These are phyloP conservation scores for Gnomoniopsis sp. DNA, from an alignment of 2,329 filamentous ascomycete genomes.

Conservation along the genomic window DNA sequence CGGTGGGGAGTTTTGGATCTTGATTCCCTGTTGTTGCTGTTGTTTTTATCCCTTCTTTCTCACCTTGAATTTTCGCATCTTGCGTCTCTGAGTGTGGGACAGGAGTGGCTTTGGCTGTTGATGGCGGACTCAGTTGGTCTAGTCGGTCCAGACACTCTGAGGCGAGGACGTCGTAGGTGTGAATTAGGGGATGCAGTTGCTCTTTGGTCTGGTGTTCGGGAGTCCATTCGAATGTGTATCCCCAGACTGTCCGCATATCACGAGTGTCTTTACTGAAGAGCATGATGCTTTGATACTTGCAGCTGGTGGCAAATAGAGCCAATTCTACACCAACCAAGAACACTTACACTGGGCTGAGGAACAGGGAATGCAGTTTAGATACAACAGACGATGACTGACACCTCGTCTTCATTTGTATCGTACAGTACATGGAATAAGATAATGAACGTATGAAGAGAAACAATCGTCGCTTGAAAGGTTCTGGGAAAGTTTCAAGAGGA, in stretches of 20 bases:
- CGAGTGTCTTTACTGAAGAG: slow-evolving; percentile 13
- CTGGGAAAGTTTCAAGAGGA: too few relatives aligned
- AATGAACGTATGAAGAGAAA: too few relatives aligned
- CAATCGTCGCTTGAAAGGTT: too few relatives aligned
- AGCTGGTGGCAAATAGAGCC: not conserved
- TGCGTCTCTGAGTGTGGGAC: not conserved
- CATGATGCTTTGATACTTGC: not conserved
- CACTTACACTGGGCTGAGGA: too few relatives aligned
- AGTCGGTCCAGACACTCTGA: slow-evolving; percentile 63
- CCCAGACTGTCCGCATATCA: slow-evolving; percentile 44
- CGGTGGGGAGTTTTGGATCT: slow-evolving; percentile 19
- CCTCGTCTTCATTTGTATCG: too few relatives aligned
- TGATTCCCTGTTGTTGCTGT: too few relatives aligned
- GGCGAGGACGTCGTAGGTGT: slow-evolving; percentile 65
- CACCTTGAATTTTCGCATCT: not conserved
- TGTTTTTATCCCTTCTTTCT: slow-evolving; percentile 9
- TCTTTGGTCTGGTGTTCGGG: slow-evolving; percentile 58
- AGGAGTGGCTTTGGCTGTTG: slow-evolving; percentile 1
- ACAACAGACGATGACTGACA: too few relatives aligned
- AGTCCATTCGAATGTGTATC: slow-evolving; percentile 68
- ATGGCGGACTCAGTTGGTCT: slow-evolving; percentile 55
- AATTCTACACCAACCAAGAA: not conserved
- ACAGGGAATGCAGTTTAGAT: too few relatives aligned
- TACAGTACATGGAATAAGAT: too few relatives aligned
- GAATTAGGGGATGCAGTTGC: slow-evolving; percentile 57